A percentile compares a stretch with the other conserved stretches of the same genome.
phyloP scores from a whole-genome alignment of 2,329 filamentous ascomycete species.

The Teratosphaeria zuluensis region DNA sequence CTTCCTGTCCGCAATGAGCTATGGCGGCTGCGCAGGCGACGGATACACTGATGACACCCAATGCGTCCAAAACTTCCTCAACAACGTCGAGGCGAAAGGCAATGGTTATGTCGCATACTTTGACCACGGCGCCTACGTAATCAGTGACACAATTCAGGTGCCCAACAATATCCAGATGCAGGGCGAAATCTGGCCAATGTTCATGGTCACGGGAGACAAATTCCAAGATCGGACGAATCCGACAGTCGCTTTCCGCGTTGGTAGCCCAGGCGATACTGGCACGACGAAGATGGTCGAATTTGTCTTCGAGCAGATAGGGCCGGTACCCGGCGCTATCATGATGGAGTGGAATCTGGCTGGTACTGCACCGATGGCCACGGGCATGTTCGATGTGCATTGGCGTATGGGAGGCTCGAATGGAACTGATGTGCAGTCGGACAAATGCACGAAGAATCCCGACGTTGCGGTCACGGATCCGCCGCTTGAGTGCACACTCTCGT shows the following conservation, averaged over 20 bases:
- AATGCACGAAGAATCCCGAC: slow-evolving; percentile 66
- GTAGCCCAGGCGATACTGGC: slow-evolving; percentile 65
- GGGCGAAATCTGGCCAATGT: slow-evolving; percentile 47
- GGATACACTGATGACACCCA: slow-evolving; percentile 76
- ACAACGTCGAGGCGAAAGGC: slow-evolving; percentile 43
- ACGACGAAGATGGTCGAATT: slow-evolving; percentile 78
- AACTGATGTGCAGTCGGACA: slow-evolving; percentile 62
- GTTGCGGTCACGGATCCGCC: slow-evolving; percentile 18
- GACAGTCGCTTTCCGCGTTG: slow-evolving; percentile 71
- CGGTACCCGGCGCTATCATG: slow-evolving; percentile 75
- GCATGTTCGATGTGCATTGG: slow-evolving; percentile 89
- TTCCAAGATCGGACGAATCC: slow-evolving; percentile 69
- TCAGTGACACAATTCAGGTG: slow-evolving; percentile 43
- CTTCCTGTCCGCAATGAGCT: slow-evolving; percentile 56
- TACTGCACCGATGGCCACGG: slow-evolving; percentile 55
- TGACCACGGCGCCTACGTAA: slow-evolving; percentile 53
- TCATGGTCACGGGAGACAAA: slow-evolving; percentile 65
- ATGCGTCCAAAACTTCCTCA: slow-evolving; percentile 69
- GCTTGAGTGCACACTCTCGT: slow-evolving; percentile 57
- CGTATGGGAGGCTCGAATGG: slow-evolving; percentile 46
- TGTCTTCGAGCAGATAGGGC: slow-evolving; percentile 71
- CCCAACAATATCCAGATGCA: slow-evolving; percentile 43
- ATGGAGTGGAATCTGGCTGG: slow-evolving; percentile 82
- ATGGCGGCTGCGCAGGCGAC: slow-evolving; percentile 60
- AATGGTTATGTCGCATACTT: slow-evolving; percentile 51